Base-by-base conservation (phyloP, 2,329 filamentous ascomycete genomes). In the Shiraia sp. region DNA sequence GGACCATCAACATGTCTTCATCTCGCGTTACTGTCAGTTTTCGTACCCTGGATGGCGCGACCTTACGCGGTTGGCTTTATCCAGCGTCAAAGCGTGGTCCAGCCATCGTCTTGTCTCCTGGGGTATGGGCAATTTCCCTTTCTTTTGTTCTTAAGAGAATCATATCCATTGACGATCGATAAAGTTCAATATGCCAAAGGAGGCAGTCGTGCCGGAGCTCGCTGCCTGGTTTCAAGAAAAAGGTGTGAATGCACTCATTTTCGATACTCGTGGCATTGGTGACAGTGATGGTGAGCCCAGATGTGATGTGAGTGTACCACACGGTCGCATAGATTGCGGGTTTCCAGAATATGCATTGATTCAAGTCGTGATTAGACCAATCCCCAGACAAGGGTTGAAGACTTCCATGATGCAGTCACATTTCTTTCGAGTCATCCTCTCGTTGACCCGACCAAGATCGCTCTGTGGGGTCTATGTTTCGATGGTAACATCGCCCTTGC, bases 61-160 rank as follows among this genome's bases (percentile, higher is more conserved):
- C 49, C 13, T 44, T 67, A 23, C 57, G 60, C 10, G 61, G 63
- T 25, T 67, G 58, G 60, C 52, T 66, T 15, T 66, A 57, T 45
- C 42, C 42, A 12, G 42, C 42, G 10, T 17, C 24, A 13, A 23
- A 45, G 38, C 42, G 42, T 13, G 42, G 42, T 7, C 42, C 42
- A 15, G 42, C 24, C 6, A 45, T 45, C 10, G 41, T 45, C 36
- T 16, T 45, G 12, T 36, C 42, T 36, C 13, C 42, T 6, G 42
- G 42, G 24, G 42, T 45, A 45, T 24, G 42, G 19, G 13, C 27
- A 16, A 32, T 12, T 32, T 32, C 30, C 15, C 19, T 15, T 24
- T 7, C 12, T n/a, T 17, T n/a, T 26, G 10, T 27, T 32, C 4
- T 19, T 26, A 28, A 32, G 25, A 23, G 22, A 10, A 14, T n/a